Evolutionary conservation across 2,329 filamentous ascomycete genomes (phyloP), one percentile per base, ranked within the genome.

Genomic region (Anthostomella pinea): DNA sequence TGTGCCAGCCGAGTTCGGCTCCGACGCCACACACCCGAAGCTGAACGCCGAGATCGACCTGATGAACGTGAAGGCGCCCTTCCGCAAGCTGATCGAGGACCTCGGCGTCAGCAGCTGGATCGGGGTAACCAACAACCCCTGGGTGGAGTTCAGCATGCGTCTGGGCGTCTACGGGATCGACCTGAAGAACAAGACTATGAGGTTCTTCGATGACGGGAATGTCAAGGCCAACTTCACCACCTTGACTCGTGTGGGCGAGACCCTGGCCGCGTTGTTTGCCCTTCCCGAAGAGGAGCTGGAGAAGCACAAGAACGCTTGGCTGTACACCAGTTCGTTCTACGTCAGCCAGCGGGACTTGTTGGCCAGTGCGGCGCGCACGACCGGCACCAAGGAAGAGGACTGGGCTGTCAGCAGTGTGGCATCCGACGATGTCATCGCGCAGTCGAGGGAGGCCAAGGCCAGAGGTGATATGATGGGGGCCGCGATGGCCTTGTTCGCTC

Each of bases 311-410:
- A 65, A 68, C 36, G 46, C 39, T 7, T 57, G 53, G 18, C 46
- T 64, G 6, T 60, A 51, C 41, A 52, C 62, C 20, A 57, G 60
- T 29, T 64, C 63, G 9, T 63, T 64, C 35, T 51, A 51, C 10
- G 42, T 57, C 7, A 62, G 57, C n/a, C 60, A 62, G 30, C 44
- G 49, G 3, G 58, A 65, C 18, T 50, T 65, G n/a, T 47, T 65
- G 10, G 53, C 45, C 4, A 58, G 61, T 32, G 62, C 56, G 16
- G 48, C 59, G 40, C 52, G 52, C 6, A 60, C 55, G 22, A 62
- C 57, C 16, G 56, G 52, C 3, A 57, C 54, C 8, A 53, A 45
- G 28, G 43, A 41, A 38, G 28, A 37, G 20, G 48, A 57, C 31
- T 65, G 63, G 62, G 49, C 29, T 3, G 45, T 58, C 30, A 39